Base-by-base conservation (phyloP, 768 basidiomycete species). In the Pholiota molesta region DNA sequence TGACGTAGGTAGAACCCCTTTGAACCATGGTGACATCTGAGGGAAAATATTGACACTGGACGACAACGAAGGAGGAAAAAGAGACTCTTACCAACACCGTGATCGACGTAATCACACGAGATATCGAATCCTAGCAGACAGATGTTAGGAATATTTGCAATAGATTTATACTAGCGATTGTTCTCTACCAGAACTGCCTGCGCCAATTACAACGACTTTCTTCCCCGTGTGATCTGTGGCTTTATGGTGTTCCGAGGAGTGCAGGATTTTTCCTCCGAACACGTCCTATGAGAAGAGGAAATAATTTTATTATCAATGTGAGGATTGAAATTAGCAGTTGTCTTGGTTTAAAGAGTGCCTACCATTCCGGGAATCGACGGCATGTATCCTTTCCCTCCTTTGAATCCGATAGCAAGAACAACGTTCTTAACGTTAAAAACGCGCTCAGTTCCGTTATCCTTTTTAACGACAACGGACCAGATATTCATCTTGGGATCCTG, bases 371-470 rank as follows among this genome's bases (percentile, higher is more conserved):
- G 78, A 57, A 81, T 76, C 17, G 70, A 63, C 0, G 88, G 88
- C 26, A 84, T 69, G 28, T 74, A 73, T 0, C 79, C 78, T 54
- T 71, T 71, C 51, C 79, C 81, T 5, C 79, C 83, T 2, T 77
- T 79, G 23, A 83, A 74, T 2, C 88, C 87, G 1, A 79, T 78
- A 1, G 86, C 86, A 35, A 87, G 78, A 5, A 87, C 77, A 17
- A 89, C 68, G 66, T 88, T 85, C 21, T 79, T 79, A 3, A 78
- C 77, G 33, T 66, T 68, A 66, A 84, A 76, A 11, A 65, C 42
- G 60, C 79, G 68, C 59, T 78, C 65, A 4, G 44, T 82, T 81
- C 83, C 42, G 7, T 53, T 60, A 85, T 76, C 17, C 28, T 28
- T 23, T 37, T 63, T 57, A 39, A 68, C 57, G 17, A 63, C 72